Base-by-base conservation (phyloP, 306 rosid species). In the Hippophae tibetana region DNA sequence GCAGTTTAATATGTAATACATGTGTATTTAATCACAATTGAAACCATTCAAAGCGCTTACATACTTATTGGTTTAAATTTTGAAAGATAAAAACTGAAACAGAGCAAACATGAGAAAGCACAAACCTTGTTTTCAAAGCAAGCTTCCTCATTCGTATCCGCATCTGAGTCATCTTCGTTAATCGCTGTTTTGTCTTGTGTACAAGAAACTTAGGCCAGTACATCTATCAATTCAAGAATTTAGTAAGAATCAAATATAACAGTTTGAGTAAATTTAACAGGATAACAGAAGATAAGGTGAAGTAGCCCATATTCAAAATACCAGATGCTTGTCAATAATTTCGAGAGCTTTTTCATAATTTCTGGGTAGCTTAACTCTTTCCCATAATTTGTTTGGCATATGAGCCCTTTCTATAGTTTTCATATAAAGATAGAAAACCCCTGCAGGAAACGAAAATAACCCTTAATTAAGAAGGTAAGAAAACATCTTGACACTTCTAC, bases 91-190 rank as follows among this genome's bases (percentile, higher is more conserved):
- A 46, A 46, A 59, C 40, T 7, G 38, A 50, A 62, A 49, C 57
- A 51, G 42, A 50, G 25, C 47, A 5, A 63, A 50, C 42, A 62
- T 26, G 12, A 66, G 66, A 58, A 14, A 18, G 43, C 58, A 1
- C 8, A 47, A 68, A 87, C 96, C 96, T 83, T 63, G 96, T 87
- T 74, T 87, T 92, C 74, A 87, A 60, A 63, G 83, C 84, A 83
- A 92, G 93, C 73, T 83, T 87, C 77, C 95, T 87, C 95, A 88
- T 85, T 7, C 95, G 95, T 70, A 92, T 92, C 68, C 93, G 72
- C 95, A 85, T 83, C 62, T 88, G 96, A 66, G 96, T 92, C 96
- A 92, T 87, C 76, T 92, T 92, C 40, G 95, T 87, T 70, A 87
- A 69, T 14, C 98, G 86, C 64, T 92, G 96, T 72, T 92, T 92